A percentile compares a stretch with the other conserved stretches of the same genome.
Conservation (phyloP, 768 basidiomycete species). For the Suillus clintonianus region DNA sequence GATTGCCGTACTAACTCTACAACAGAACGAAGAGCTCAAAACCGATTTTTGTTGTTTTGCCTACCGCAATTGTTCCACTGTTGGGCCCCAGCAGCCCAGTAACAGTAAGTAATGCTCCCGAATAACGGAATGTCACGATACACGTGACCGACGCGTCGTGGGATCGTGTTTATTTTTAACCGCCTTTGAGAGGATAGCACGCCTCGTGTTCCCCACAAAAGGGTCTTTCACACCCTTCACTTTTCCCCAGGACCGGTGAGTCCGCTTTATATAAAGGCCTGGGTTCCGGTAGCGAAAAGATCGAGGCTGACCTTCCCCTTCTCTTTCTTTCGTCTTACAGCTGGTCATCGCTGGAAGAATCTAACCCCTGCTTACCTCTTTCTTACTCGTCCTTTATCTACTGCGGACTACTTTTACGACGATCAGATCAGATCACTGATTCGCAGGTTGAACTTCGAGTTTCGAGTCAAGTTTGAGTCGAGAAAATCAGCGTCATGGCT, state of each 20-base stretch:
- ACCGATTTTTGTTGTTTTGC: too few species aligned
- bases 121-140: background rate
- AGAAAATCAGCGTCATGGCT: constrained; percentile 1
- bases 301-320: constrained; percentile 1
- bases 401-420: background rate
- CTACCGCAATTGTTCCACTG: background rate
- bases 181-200: background rate
- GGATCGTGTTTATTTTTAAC: background rate
- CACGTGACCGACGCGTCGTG: constrained; percentile 7
- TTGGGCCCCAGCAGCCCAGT: background rate
- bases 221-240: constrained; percentile 2
- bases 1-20: background rate
- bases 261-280: constrained; percentile 7
- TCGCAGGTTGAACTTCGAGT: background rate
- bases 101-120: background rate
- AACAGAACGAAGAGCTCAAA: background rate
- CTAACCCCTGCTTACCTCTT: background rate
- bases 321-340: constrained; percentile 4
- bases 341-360: background rate
- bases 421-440: background rate
- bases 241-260: background rate
- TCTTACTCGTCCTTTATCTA: background rate
- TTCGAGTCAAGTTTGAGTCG: constrained; percentile 4
- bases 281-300: background rate
- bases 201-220: constrained; percentile 7